Percentiles rank a stretch among this genome's conserved stretches.
These are phyloP conservation scores for Talaromyces verruculosus DNA, from an alignment of 2,329 filamentous ascomycete genomes.

Conservation along the genomic window DNA sequence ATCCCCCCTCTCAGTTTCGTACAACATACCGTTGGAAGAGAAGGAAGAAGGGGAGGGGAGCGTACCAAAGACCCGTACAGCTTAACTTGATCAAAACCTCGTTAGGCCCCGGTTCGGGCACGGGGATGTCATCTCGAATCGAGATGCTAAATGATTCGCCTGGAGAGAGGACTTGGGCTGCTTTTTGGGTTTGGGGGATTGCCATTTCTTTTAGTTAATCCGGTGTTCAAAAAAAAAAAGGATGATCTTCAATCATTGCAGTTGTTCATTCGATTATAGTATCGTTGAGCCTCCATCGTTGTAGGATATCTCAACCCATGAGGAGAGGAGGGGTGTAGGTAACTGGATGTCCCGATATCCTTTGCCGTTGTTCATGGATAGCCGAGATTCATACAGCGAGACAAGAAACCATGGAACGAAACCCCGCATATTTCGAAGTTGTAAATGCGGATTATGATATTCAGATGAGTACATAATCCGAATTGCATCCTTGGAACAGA, in stretches of 20 bases:
- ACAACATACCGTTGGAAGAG: not conserved
- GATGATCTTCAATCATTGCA: not conserved
- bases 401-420: not conserved
- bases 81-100: not conserved
- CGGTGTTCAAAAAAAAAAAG: not conserved
- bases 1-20: not conserved
- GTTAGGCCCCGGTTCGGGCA: not conserved
- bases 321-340: too few species aligned
- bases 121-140: not conserved
- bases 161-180: constrained; percentile 1
- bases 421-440: not conserved
- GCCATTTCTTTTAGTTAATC: not conserved
- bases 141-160: not conserved
- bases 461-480: not conserved
- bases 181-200: not conserved
- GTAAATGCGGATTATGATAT: not conserved
- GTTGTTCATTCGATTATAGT: not conserved
- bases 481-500: not conserved
- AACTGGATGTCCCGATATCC: not conserved
- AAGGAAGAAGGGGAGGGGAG: not conserved
- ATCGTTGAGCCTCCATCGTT: not conserved
- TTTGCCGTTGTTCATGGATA: constrained; percentile 2
- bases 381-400: not conserved
- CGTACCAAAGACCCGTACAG: not conserved
- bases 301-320: too few species aligned